Evolutionary conservation across 345 rosid genomes (phyloP).

Genomic region (Citrus maxima): DNA sequence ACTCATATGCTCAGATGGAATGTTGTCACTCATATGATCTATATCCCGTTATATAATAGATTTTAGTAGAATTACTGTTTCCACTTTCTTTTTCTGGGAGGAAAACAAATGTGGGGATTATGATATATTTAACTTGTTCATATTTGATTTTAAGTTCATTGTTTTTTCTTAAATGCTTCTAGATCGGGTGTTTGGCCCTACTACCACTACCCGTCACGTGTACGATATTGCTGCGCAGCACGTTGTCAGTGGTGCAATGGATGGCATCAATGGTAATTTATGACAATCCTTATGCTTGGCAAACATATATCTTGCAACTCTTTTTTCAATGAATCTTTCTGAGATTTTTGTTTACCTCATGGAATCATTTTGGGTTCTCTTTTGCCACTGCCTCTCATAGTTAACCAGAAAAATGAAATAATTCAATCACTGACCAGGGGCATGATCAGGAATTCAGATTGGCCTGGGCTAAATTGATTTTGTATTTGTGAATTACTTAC

Average conservation of each 20-base stretch:
- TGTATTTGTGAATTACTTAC: neutral
- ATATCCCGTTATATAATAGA: neutral
- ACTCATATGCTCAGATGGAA: neutral
- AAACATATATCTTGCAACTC: slow-evolving; percentile 2
- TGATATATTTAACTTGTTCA: neutral
- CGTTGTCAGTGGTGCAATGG: slow-evolving; percentile 94
- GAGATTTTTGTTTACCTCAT: slow-evolving; percentile 1
- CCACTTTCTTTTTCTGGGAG: neutral
- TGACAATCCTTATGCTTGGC: slow-evolving; percentile 9
- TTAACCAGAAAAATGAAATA: neutral
- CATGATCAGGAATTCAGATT: neutral
- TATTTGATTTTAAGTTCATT: neutral
- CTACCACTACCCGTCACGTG: slow-evolving; percentile 99
- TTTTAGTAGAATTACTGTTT: neutral
- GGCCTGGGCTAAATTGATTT: neutral
- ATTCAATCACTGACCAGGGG: neutral
- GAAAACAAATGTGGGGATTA: slow-evolving; percentile 1
- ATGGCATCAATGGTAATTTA: slow-evolving; percentile 81
- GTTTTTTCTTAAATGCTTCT: slow-evolving; percentile 16
- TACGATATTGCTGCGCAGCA: slow-evolving; percentile 97
- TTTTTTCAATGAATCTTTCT: slow-evolving; percentile 7
- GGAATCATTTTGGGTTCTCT: neutral
- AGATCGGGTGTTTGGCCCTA: slow-evolving; percentile 99
- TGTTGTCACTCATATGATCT: neutral
- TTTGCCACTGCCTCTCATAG: neutral